These are phyloP conservation scores for Solanum ossicruentum DNA, from an alignment of 257 asterid species.

Conservation along the genomic window DNA sequence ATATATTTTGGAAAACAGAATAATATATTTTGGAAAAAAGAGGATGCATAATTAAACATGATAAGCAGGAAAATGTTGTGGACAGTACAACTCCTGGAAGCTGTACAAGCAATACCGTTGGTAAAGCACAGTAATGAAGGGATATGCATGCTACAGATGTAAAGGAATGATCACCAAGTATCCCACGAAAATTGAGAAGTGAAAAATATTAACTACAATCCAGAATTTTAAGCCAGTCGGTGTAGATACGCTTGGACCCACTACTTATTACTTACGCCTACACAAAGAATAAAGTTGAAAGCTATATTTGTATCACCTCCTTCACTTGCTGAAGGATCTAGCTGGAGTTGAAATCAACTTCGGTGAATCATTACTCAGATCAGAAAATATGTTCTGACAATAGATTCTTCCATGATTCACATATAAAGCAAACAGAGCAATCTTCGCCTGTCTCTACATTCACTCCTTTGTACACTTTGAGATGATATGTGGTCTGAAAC, in stretches of 20 bases:
- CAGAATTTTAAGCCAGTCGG: background rate
- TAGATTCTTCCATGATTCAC: background rate
- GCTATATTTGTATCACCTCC: background rate
- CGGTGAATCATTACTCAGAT: background rate
- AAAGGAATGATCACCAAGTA: background rate
- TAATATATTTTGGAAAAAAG: background rate
- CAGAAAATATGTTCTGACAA: background rate
- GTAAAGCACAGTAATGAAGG: background rate
- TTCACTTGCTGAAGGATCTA: background rate
- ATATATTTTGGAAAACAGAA: background rate
- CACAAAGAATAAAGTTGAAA: background rate
- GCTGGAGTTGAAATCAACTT: background rate
- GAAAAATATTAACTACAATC: background rate
- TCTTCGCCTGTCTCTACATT: background rate
- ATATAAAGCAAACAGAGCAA: background rate
- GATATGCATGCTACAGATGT: background rate
- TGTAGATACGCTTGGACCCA: background rate
- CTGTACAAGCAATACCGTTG: background rate
- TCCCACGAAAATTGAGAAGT: background rate
- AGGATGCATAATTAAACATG: background rate
- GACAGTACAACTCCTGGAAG: background rate
- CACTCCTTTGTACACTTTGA: background rate
- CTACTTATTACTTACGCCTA: background rate
- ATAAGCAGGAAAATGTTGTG: background rate
- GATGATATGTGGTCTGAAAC: background rate